Evolutionary conservation across 2,329 filamentous ascomycete species (phyloP), one percentile per base, ranked within the genome.

Genomic region (Ciborinia camelliae): DNA sequence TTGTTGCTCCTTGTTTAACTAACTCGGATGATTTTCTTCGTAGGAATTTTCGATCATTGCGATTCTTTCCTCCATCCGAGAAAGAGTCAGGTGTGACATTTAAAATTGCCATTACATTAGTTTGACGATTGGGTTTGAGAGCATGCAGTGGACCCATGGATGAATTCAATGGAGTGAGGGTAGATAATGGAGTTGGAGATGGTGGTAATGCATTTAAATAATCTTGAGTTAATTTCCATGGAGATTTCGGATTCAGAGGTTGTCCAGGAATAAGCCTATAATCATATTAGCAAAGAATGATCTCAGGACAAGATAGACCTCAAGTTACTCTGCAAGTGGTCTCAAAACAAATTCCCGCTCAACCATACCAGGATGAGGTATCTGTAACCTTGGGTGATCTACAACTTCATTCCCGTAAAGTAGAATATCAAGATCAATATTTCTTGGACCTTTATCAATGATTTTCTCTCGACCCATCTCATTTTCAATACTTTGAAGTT

Each of bases 31-130:
- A 45, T n/a, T 53, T 32, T 28, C 43, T 41, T 28, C 45, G 80
- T 74, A 15, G 81, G 23, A 57, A 57, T 3, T 10, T 10, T 58
- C 54, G 15, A 77, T 32, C 73, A 30, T 80, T 28, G 35, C 20
- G 37, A 28, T 73, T 51, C 75, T 92, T 73, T 10, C 92, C 92
- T 62, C 92, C 94, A 74, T 98, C 93, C 0, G 94, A 98, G 80
- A 99, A 99, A 12, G 94, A 98, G 78, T 99, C 94, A 0, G 94
- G 94, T 0, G 95, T 98, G 61, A 96, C 80, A 77, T 99, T 99
- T 53, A 98, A 81, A 68, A 99, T 96, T 63, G 90, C 91, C 95
- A 99, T 99, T 70, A 97, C 79, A 53, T 86, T 86, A 0, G 94
- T 97, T 62, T 79, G 81, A 55, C 75, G 71, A 15, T 82, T 80